Evolutionary conservation across 2,329 filamentous ascomycete species (phyloP).

Genomic region (Colletotrichum sublineola): DNA sequence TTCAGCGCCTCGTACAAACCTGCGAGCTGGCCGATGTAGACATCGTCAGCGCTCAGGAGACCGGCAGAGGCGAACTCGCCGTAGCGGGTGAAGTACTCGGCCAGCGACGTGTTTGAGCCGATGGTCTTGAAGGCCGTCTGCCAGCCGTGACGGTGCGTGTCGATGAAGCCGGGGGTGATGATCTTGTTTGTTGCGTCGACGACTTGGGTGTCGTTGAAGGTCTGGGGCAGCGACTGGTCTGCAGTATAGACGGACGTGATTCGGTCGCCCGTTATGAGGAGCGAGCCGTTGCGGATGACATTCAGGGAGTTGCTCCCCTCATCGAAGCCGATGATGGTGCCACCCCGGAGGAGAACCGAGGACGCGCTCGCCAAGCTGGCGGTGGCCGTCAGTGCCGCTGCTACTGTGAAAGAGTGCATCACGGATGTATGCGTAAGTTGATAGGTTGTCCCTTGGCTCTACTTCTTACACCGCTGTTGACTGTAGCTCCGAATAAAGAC

Average conservation of each 20-base stretch:
- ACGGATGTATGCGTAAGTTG: not conserved
- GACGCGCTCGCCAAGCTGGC: conserved; percentile 35
- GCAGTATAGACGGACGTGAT: conserved; percentile 51
- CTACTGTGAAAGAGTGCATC: conserved; percentile 22
- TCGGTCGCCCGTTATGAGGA: conserved; percentile 55
- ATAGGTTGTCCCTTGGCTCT: not conserved
- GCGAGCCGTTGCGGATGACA: conserved; percentile 56
- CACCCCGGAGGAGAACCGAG: conserved; percentile 50
- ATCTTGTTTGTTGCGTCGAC: conserved; percentile 66
- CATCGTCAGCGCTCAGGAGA: conserved; percentile 57
- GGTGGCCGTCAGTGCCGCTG: conserved; percentile 14
- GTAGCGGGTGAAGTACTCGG: conserved; percentile 61
- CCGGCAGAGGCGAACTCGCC: conserved; percentile 50
- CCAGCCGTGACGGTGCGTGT: conserved; percentile 70
- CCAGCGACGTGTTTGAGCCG: conserved; percentile 62
- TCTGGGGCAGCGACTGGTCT: not conserved
- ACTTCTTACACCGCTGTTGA: not conserved
- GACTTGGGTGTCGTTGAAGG: conserved; percentile 50
- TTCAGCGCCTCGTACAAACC: conserved; percentile 65
- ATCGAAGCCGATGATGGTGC: conserved; percentile 59
- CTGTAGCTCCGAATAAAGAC: not conserved
- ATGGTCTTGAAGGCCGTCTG: conserved; percentile 68
- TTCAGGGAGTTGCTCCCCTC: conserved; percentile 49
- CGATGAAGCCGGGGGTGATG: conserved; percentile 67
- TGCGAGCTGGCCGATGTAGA: conserved; percentile 61